Evolutionary conservation across 768 basidiomycete species (phyloP), one percentile per base, ranked within the genome.

Genomic region (Gloeopeniophorella convolvens): DNA sequence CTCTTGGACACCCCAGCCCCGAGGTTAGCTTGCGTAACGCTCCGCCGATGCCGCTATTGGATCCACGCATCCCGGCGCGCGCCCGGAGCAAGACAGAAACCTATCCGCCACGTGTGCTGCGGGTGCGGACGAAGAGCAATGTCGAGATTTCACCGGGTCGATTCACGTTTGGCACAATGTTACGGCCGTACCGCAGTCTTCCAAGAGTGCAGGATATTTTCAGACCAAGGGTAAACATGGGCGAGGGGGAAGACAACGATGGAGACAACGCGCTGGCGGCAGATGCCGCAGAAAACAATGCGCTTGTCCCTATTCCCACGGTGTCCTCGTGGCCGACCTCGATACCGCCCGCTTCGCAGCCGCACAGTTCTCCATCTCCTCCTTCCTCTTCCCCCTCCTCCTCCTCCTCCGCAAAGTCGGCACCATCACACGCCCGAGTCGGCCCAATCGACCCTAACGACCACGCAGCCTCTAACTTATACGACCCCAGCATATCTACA

Each of bases 31-130:
- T 42, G 51, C 57, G 16, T 56, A 51, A 32, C 56, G 68, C 67
- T 26, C 80, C 80, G 8, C 79, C 80, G 12, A 59, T 82, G 30
- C 79, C 80, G n/a, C 69, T 77, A 13, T 70, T 80, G 24, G 65
- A 72, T n/a, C 45, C 81, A 68, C 52, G 68, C 70, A 0, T 40
- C 35, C 1, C 34, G 47, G 15, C n/a, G n/a, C 18, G 15, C 3
- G 16, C 42, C 11, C 18, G 28, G 18, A 20, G 21, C 8, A 32
- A 28, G 40, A 48, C 21, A 9, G 59, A 54, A 24, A 64, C 64
- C 18, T 63, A 49, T 32, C 61, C 63, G 4, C 56, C 49, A 18
- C 55, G 55, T 2, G 44, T 46, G n/a, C 42, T 48, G 13, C 47
- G 51, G 24, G 47, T 27, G 28, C 27, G 32, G 1, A 39, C 39